A percentile compares a stretch with the other conserved stretches of the same genome.
These are phyloP conservation scores for Dioscorea zingiberensis DNA, from an alignment of 106 monocot genomes.

Conservation along the genomic window DNA sequence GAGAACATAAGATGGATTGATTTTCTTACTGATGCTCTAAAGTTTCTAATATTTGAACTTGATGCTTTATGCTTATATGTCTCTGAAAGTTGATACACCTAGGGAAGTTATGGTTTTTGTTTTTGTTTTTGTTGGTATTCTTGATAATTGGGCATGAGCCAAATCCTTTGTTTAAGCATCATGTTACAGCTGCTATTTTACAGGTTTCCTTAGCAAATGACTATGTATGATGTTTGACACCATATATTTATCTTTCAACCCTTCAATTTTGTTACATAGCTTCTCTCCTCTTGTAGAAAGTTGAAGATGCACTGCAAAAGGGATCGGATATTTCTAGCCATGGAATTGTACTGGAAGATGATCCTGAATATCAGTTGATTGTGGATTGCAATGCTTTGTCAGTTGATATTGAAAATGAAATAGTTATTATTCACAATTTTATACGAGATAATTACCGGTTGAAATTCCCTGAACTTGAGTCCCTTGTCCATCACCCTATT, in stretches of 20 bases:
- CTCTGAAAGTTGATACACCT: too few species aligned
- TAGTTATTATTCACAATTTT: conserved; percentile 95
- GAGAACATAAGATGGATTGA: too few species aligned
- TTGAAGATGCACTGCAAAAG: conserved; percentile 81
- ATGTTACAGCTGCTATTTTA: background rate
- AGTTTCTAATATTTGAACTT: too few species aligned
- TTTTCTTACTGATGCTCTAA: too few species aligned
- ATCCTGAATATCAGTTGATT: conserved; percentile 93
- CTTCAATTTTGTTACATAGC: conserved; percentile 2
- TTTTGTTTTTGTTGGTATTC: background rate
- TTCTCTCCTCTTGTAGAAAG: conserved; percentile 55
- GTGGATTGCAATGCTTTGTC: conserved; percentile 97
- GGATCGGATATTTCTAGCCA: conserved; percentile 47
- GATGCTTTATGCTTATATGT: too few species aligned
- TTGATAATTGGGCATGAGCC: background rate
- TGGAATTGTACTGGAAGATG: conserved; percentile 68
- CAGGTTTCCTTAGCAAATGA: background rate
- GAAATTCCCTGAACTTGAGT: conserved; percentile 97
- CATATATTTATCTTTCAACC: conserved; percentile 11
- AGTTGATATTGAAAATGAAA: conserved; percentile 95
- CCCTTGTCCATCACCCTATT: conserved; percentile 90
- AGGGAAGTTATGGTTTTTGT: too few species aligned
- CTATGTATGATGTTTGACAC: background rate
- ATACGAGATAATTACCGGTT: conserved; percentile 92
- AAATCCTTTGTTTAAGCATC: background rate